A percentile compares a stretch with the other conserved stretches of the same genome.
phyloP scores from a whole-genome alignment of 306 rosid species.

The Betula pendula region DNA sequence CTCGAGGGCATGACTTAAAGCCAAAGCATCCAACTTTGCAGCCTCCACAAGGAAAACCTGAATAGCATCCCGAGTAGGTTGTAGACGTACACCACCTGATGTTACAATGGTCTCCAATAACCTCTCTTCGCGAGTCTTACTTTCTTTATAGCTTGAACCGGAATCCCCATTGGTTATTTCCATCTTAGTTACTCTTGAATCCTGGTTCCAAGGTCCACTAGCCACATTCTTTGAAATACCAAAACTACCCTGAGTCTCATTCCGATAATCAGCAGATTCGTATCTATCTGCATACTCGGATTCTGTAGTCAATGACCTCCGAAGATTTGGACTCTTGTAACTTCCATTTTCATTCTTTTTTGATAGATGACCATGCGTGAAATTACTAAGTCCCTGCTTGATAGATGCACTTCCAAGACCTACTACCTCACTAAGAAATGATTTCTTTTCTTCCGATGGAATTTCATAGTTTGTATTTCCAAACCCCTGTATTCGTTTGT shows the following conservation, averaged over 20 bases:
- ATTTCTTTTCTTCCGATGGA: constrained; percentile 68
- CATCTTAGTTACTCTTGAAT: constrained; percentile 51
- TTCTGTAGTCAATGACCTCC: constrained; percentile 83
- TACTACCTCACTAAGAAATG: constrained; percentile 95
- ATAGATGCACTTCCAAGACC: constrained; percentile 95
- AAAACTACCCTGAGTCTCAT: constrained; percentile 57
- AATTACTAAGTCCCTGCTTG: constrained; percentile 84
- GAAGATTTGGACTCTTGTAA: constrained; percentile 87
- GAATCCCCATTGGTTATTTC: constrained; percentile 62
- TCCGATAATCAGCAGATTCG: constrained; percentile 67
- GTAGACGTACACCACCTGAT: constrained; percentile 92
- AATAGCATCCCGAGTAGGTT: constrained; percentile 96
- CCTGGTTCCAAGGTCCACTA: constrained; percentile 72
- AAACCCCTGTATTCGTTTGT: constrained; percentile 91
- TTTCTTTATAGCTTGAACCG: constrained; percentile 53
- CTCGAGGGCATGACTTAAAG: constrained; percentile 74
- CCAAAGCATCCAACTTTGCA: constrained; percentile 74
- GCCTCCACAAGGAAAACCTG: constrained; percentile 83
- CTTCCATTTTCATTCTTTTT: constrained; percentile 79
- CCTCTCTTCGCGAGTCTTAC: constrained; percentile 80
- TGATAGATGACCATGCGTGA: constrained; percentile 72
- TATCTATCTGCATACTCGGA: constrained; percentile 58
- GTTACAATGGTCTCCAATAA: constrained; percentile 93
- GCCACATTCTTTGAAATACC: constrained; percentile 56
- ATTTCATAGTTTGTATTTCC: constrained; percentile 75